Evolutionary conservation across 768 basidiomycete species (phyloP).

Genomic region (Austroboletus festivus): DNA sequence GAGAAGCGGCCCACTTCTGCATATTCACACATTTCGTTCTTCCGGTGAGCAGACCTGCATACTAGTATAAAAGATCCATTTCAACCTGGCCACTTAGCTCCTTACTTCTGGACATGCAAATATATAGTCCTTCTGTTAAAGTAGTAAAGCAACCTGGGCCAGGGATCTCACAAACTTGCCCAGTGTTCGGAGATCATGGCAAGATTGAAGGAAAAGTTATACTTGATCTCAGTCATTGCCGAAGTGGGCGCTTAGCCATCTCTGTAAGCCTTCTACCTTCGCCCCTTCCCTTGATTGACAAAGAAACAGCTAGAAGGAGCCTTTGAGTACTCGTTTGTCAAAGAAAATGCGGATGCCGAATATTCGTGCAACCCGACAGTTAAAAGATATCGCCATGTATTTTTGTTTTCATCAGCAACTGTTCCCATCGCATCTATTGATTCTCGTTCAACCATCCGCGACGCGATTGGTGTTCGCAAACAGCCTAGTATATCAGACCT

Average conservation of each 20-base stretch:
- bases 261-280: slow-evolving; percentile 37
- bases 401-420: slow-evolving; percentile 45
- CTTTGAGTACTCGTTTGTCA: slow-evolving; percentile 44
- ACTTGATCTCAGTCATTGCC: slow-evolving; percentile 50
- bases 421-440: slow-evolving; percentile 37
- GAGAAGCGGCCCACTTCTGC: slow-evolving; percentile 13
- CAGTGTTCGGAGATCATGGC: slow-evolving; percentile 63
- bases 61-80: background rate
- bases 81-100: slow-evolving; percentile 37
- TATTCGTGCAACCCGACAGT: slow-evolving; percentile 18
- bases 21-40: slow-evolving; percentile 47
- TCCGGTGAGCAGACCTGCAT: slow-evolving; percentile 40
- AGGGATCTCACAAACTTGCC: slow-evolving; percentile 25
- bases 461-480: slow-evolving; percentile 41
- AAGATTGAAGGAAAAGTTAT: slow-evolving; percentile 57
- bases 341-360: slow-evolving; percentile 17
- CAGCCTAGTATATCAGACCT: slow-evolving; percentile 45
- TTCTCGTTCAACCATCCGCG: slow-evolving; percentile 22
- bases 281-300: slow-evolving; percentile 2
- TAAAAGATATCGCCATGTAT: slow-evolving; percentile 41
- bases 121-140: slow-evolving; percentile 62
- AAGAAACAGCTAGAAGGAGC: slow-evolving; percentile 56
- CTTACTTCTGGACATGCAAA: slow-evolving; percentile 54
- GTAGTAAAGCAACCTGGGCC: slow-evolving; percentile 33
- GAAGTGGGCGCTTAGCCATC: slow-evolving; percentile 55